A percentile compares a stretch with the other conserved stretches of the same genome.
Conservation (phyloP, 192 early-diverging fungal species). For the Coemansia guatemalensis region DNA sequence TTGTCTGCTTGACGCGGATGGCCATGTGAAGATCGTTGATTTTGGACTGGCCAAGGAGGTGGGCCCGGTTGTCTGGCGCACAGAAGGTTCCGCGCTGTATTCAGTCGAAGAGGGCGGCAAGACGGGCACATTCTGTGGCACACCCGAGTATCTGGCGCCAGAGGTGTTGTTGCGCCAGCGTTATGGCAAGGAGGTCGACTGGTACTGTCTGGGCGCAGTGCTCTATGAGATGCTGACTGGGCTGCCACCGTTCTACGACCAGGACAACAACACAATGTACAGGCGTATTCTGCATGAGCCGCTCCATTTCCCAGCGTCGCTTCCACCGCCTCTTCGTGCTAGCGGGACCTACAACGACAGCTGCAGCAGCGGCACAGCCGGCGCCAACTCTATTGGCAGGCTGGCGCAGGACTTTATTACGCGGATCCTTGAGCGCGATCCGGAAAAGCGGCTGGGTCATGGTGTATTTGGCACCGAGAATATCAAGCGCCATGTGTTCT, state of each 20-base stretch:
- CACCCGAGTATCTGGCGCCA: constrained; percentile 73
- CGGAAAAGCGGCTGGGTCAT: constrained; percentile 58
- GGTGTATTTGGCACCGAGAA: constrained; percentile 60
- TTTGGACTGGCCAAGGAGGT: constrained; percentile 91
- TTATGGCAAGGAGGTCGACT: constrained; percentile 71
- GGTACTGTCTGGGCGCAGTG: constrained; percentile 77
- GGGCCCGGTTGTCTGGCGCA: constrained; percentile 64
- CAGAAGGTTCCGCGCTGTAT: constrained; percentile 64
- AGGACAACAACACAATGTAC: constrained; percentile 53
- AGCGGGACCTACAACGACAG: constrained; percentile 35
- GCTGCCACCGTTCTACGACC: constrained; percentile 62
- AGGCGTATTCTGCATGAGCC: constrained; percentile 42
- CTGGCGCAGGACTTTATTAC: constrained; percentile 48
- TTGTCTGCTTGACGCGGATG: constrained; percentile 73
- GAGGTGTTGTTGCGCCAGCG: constrained; percentile 65
- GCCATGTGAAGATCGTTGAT: constrained; percentile 91
- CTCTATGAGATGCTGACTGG: constrained; percentile 67
- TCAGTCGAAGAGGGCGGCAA: constrained; percentile 59
- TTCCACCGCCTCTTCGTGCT: constrained; percentile 31
- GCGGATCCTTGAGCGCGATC: constrained; percentile 67
- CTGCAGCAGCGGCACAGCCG: constrained; percentile 12
- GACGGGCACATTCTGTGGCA: constrained; percentile 76
- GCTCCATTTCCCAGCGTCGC: constrained; percentile 40
- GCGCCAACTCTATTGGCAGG: constrained; percentile 13
- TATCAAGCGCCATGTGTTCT: constrained; percentile 65